A percentile compares a stretch with the other conserved stretches of the same genome.
Conservation (phyloP, 768 basidiomycete genomes). For the Phaffia australis region DNA sequence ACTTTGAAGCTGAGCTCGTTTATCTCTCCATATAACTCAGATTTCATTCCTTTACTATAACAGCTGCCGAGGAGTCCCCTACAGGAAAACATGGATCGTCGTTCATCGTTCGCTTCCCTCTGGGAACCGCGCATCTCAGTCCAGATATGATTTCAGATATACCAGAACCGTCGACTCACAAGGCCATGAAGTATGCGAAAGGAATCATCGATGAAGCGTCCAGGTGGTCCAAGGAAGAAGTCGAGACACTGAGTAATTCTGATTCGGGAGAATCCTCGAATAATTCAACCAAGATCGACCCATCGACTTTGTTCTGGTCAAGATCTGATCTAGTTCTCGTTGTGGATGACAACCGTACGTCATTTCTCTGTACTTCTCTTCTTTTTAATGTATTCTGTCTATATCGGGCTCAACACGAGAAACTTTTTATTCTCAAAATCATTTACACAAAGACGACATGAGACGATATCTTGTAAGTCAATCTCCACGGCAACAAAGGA, state of each 20-base stretch:
- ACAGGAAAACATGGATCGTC: constrained; percentile 37
- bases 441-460: constrained; percentile 7
- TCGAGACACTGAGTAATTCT: constrained; percentile 15
- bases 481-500: background rate
- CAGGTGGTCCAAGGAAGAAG: constrained; percentile 33
- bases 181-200: constrained; percentile 32
- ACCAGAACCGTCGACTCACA: background rate
- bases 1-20: no score
- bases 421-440: background rate
- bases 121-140: constrained; percentile 38
- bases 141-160: constrained; percentile 25
- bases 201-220: constrained; percentile 41
- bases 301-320: constrained; percentile 37
- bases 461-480: background rate
- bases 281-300: constrained; percentile 35
- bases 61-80: constrained; percentile 31
- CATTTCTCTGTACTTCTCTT: constrained; percentile 20
- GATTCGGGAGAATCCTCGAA: constrained; percentile 30
- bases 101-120: constrained; percentile 37
- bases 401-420: constrained; percentile 9
- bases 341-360: constrained; percentile 28
- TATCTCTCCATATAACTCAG: no score
- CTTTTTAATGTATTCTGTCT: constrained; percentile 27
- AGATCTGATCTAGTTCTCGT: constrained; percentile 36
- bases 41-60: background rate